Evolutionary conservation across 2,329 filamentous ascomycete species (phyloP), one percentile per base, ranked within the genome.

Genomic region (Ceratocystis diversiconidia): DNA sequence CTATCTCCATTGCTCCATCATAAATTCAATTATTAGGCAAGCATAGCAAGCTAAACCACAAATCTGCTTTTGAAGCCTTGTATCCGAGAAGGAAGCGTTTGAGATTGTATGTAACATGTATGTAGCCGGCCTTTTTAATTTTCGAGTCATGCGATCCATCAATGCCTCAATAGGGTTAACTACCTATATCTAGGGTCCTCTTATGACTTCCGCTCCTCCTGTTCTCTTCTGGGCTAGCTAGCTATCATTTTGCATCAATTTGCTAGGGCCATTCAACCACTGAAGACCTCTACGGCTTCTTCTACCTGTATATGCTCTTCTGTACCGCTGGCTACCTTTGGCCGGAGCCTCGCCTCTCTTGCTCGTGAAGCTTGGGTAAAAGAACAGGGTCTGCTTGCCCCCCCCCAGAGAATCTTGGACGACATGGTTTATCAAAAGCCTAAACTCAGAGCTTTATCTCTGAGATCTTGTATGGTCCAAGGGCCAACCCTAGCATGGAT

Each of bases 121-220:
- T 59, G 55, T 32, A 59, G 55, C 25, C 55, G 55, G 55, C 55
- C 28, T 59, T 59, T 19, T 22, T 59, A 59, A 59, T 59, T 59
- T 59, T 59, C 25, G 30, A 32, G 25, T 59, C 55, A 36, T 59
- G 55, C 55, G n/a, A 25, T 15, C 19, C 17, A 32, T 59, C n/a
- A 15, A 52, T 4, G 15, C 28, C 2, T 17, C 15, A 5, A 30
- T 59, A 59, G 55, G 55, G 55, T 59, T 59, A 59, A 12, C 2
- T 2, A 15, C 48, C 19, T 25, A 25, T 28, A 15, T 25, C 19
- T 52, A 52, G 48, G 48, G 48, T 52, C 48, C 10, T 12, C 10
- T 1, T 1, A 15, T 15, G 10, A 25, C 7, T 52, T 52, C 10
- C n/a, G 12, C 48, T 46, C 15, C 15, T 3, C 32, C 28, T 52